A percentile compares a stretch with the other conserved stretches of the same genome.
Conservation (phyloP, 2,329 filamentous ascomycete genomes). For the Fusarium penzigii region DNA sequence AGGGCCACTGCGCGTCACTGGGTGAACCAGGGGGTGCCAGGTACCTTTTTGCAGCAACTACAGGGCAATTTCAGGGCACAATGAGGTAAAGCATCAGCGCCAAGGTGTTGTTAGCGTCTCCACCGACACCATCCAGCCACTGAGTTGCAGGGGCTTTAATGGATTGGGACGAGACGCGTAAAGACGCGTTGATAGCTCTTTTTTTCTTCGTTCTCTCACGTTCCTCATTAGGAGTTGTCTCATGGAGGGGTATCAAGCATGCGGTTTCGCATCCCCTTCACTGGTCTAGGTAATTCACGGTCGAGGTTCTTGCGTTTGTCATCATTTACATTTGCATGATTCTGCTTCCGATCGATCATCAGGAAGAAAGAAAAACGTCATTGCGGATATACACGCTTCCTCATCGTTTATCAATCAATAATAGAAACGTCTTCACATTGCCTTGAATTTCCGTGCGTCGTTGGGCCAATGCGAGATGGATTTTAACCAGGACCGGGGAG, state of each 20-base stretch:
- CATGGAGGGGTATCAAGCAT: background rate
- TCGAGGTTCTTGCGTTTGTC: background rate
- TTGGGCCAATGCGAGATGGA: constrained; percentile 23
- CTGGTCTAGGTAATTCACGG: background rate
- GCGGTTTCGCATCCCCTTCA: too few relatives aligned
- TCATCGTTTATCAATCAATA: constrained; percentile 36
- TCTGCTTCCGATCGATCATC: background rate
- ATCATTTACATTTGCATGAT: constrained; percentile 10
- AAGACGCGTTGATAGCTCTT: constrained; percentile 20
- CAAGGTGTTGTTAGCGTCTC: constrained; percentile 15
- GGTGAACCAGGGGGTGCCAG: constrained; percentile 21
- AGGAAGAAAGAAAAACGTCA: constrained; percentile 10
- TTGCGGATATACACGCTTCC: background rate
- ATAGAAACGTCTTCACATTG: constrained; percentile 9
- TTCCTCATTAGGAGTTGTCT: constrained; percentile 15
- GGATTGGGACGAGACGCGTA: constrained; percentile 22
- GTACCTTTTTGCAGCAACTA: constrained; percentile 5
- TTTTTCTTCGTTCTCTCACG: constrained; percentile 6
- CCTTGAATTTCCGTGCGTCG: constrained; percentile 15
- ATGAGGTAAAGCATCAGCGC: constrained; percentile 14
- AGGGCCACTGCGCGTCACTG: constrained; percentile 24
- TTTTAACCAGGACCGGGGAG: constrained; percentile 6
- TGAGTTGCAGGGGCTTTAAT: constrained; percentile 22
- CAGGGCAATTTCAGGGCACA: too few relatives aligned
- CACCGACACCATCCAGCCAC: constrained; percentile 18